A percentile compares a stretch with the other conserved stretches of the same genome.
Conservation (phyloP, 2,329 filamentous ascomycete genomes). For the Penicillium sp. region DNA sequence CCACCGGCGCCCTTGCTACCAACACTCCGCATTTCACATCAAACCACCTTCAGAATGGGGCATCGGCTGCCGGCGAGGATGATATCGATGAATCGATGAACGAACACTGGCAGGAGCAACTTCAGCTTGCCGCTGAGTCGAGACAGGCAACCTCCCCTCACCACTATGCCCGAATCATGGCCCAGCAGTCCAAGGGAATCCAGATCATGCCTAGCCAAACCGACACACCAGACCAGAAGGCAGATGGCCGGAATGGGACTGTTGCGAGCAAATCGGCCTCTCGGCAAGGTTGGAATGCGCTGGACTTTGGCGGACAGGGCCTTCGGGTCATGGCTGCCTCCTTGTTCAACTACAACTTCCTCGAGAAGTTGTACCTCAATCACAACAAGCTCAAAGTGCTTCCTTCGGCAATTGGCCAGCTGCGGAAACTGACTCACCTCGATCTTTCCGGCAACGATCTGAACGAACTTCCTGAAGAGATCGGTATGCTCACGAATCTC, state of each 20-base stretch:
- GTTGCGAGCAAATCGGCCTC: slow-evolving; percentile 61
- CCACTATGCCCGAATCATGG: slow-evolving; percentile 66
- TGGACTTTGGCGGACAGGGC: slow-evolving; percentile 96
- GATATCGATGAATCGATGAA: slow-evolving; percentile 64
- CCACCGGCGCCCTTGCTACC: slow-evolving; percentile 53
- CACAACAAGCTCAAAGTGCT: slow-evolving; percentile 86
- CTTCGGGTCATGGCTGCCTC: slow-evolving; percentile 79
- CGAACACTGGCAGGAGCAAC: slow-evolving; percentile 86
- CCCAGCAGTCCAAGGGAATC: slow-evolving; percentile 55
- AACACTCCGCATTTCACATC: slow-evolving; percentile 64
- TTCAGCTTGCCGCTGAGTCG: slow-evolving; percentile 78
- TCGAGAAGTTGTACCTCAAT: slow-evolving; percentile 90
- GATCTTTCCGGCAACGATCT: slow-evolving; percentile 91
- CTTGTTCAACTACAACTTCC: slow-evolving; percentile 85
- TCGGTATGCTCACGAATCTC: slow-evolving; percentile 95
- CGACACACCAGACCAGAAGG: slow-evolving; percentile 55
- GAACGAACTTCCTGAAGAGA: slow-evolving; percentile 79
- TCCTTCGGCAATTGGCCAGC: slow-evolving; percentile 79
- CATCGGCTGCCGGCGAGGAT: slow-evolving; percentile 61
- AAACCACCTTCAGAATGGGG: slow-evolving; percentile 65
- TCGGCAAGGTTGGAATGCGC: slow-evolving; percentile 85
- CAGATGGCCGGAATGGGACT: slow-evolving; percentile 69
- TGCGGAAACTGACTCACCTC: slow-evolving; percentile 80
- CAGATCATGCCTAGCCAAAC: slow-evolving; percentile 55
- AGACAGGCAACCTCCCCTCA: slow-evolving; percentile 71